Evolutionary conservation across 2,329 filamentous ascomycete genomes (phyloP).

Genomic region (Didymella sp.): DNA sequence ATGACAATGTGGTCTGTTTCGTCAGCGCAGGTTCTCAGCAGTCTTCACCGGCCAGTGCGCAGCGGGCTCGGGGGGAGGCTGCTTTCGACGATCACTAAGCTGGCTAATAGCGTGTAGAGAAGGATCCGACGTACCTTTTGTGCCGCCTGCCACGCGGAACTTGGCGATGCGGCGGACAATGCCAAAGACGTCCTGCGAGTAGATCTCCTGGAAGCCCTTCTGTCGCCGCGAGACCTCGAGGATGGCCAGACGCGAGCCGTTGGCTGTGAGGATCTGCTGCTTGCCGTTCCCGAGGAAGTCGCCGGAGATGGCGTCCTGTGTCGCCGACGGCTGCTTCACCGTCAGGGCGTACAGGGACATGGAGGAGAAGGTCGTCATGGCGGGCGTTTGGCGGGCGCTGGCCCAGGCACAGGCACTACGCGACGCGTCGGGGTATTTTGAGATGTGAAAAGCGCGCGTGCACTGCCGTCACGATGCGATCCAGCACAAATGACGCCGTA

Average conservation of each 20-base stretch:
- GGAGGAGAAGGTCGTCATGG: slow-evolving; percentile 95
- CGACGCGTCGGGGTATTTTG: slow-evolving; percentile 23
- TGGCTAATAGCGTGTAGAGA: slow-evolving; percentile 44
- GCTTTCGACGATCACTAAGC: slow-evolving; percentile 58
- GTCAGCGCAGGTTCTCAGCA: slow-evolving; percentile 42
- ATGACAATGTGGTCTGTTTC: slow-evolving; percentile 90
- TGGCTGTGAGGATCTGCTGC: slow-evolving; percentile 95
- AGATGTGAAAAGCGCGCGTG: neutral
- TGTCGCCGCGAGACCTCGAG: slow-evolving; percentile 84
- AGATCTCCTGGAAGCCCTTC: slow-evolving; percentile 83
- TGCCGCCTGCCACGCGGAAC: slow-evolving; percentile 91
- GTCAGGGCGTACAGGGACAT: slow-evolving; percentile 99
- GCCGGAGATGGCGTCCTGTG: slow-evolving; percentile 89
- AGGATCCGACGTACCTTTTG: slow-evolving; percentile 76
- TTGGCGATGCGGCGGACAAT: slow-evolving; percentile 89
- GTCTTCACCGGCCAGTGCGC: slow-evolving; percentile 39
- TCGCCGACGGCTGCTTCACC: slow-evolving; percentile 87
- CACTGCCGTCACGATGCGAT: slow-evolving; percentile 5
- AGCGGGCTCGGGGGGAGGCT: slow-evolving; percentile 33
- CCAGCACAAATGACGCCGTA: slow-evolving; percentile 9
- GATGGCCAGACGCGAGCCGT: slow-evolving; percentile 86
- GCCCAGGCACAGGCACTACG: slow-evolving; percentile 36
- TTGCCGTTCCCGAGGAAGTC: slow-evolving; percentile 97
- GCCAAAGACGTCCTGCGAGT: slow-evolving; percentile 94
- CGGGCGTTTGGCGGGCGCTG: slow-evolving; percentile 50